Conservation (phyloP, 768 basidiomycete genomes). For the Lactarius hatsudake region DNA sequence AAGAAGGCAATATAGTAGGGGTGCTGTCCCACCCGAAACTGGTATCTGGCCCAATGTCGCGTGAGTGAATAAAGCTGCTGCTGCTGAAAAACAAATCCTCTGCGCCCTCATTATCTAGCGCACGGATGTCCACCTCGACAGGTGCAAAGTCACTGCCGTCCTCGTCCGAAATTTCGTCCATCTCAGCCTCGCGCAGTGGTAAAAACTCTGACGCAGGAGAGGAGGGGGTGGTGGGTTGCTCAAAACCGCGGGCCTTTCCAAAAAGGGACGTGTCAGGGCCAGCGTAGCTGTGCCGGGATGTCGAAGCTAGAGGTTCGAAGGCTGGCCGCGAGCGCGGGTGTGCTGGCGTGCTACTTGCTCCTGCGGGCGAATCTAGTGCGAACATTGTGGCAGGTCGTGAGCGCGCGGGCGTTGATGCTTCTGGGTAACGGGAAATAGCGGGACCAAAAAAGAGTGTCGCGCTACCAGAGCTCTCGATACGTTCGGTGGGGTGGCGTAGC, state of each 20-base stretch:
- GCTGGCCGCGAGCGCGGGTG: conserved; percentile 8
- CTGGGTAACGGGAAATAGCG: conserved; percentile 12
- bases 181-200: conserved; percentile 16
- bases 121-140: conserved; percentile 22
- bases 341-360: conserved; percentile 19
- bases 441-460: conserved; percentile 29
- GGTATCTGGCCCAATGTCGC: conserved; percentile 25
- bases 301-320: conserved; percentile 5
- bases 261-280: conserved; percentile 16
- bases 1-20: conserved; percentile 20
- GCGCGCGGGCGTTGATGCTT: conserved; percentile 10
- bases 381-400: conserved; percentile 19
- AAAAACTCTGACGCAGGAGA: conserved; percentile 15
- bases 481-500: conserved; percentile 7
- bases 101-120: conserved; percentile 20
- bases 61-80: conserved; percentile 23
- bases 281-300: conserved; percentile 24
- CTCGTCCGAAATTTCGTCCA: conserved; percentile 27
- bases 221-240: background rate
- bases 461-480: conserved; percentile 24
- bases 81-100: conserved; percentile 29
- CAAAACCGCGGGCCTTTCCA: background rate
- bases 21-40: conserved; percentile 27
- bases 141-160: conserved; percentile 25
- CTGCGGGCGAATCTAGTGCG: conserved; percentile 19